A percentile compares a stretch with the other conserved stretches of the same genome.
These are phyloP conservation scores for Eutrema yunnanense DNA, from an alignment of 345 rosid species.

Conservation along the genomic window DNA sequence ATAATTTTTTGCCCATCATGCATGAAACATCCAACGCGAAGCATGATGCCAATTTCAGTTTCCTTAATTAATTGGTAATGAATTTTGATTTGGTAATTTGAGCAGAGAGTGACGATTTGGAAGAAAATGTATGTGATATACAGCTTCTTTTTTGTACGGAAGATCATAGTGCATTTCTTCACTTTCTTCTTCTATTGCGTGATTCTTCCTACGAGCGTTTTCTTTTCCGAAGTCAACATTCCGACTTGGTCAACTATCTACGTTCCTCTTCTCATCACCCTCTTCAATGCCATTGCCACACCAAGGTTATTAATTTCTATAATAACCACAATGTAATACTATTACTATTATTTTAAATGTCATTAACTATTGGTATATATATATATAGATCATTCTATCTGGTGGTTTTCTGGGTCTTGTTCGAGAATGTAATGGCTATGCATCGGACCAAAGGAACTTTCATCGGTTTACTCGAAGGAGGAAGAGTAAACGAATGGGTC, in stretches of 20 bases:
- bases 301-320: conserved; percentile 23
- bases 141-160: conserved; percentile 32
- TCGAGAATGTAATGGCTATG: conserved; percentile 59
- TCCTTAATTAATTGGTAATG: neutral
- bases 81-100: neutral
- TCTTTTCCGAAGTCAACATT: conserved; percentile 24
- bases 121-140: conserved; percentile 34
- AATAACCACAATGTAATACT: no score
- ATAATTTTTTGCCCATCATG: neutral
- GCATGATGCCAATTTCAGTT: neutral
- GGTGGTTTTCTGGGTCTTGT: conserved; percentile 47
- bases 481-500: conserved; percentile 92
- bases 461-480: conserved; percentile 76
- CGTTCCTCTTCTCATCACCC: conserved; percentile 29
- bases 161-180: conserved; percentile 29
- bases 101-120: conserved; percentile 34
- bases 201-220: conserved; percentile 28
- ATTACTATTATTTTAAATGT: no score
- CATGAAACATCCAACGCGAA: neutral
- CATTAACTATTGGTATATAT: neutral
- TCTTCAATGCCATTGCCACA: conserved; percentile 30
- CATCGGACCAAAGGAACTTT: conserved; percentile 59
- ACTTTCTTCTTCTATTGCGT: conserved; percentile 32
- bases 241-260: conserved; percentile 30
- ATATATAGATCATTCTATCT: conserved; percentile 46